Percentiles rank a stretch among this genome's conserved stretches.
Conservation (phyloP, 2,329 filamentous ascomycete species). For the Penicillium sp. region DNA sequence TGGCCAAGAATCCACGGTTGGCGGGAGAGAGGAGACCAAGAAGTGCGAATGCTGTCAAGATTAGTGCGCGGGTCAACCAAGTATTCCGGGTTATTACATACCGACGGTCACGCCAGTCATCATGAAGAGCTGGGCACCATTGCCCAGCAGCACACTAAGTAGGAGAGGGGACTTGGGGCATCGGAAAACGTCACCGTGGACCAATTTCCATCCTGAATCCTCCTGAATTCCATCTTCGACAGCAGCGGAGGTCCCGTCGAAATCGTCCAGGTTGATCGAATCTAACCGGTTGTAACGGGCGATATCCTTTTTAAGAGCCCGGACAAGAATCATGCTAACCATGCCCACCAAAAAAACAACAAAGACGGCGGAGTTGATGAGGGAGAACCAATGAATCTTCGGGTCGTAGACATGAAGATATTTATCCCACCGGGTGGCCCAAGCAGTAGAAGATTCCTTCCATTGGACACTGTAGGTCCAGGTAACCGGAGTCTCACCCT, state of each 20-base stretch:
- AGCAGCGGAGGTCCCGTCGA: conserved; percentile 70
- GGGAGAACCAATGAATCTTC: conserved; percentile 98
- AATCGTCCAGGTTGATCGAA: conserved; percentile 83
- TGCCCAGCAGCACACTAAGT: conserved; percentile 84
- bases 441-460: conserved; percentile 78
- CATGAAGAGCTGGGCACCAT: conserved; percentile 93
- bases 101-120: conserved; percentile 93
- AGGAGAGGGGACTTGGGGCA: conserved; percentile 79
- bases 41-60: conserved; percentile 68
- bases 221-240: conserved; percentile 93
- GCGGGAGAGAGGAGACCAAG: conserved; percentile 94
- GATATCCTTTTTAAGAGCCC: conserved; percentile 91
- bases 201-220: conserved; percentile 97
- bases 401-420: conserved; percentile 96
- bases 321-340: conserved; percentile 86
- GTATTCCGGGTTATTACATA: conserved; percentile 29
- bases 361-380: conserved; percentile 93
- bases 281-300: conserved; percentile 94
- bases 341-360: conserved; percentile 88
- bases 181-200: conserved; percentile 96
- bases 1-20: conserved; percentile 89
- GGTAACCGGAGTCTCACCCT: conserved; percentile 64
- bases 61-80: neutral
- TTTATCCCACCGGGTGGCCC: conserved; percentile 98
- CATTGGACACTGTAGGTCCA: conserved; percentile 95